phyloP scores from a whole-genome alignment of 2,329 filamentous ascomycete genomes.

The Diaporthe capsici region DNA sequence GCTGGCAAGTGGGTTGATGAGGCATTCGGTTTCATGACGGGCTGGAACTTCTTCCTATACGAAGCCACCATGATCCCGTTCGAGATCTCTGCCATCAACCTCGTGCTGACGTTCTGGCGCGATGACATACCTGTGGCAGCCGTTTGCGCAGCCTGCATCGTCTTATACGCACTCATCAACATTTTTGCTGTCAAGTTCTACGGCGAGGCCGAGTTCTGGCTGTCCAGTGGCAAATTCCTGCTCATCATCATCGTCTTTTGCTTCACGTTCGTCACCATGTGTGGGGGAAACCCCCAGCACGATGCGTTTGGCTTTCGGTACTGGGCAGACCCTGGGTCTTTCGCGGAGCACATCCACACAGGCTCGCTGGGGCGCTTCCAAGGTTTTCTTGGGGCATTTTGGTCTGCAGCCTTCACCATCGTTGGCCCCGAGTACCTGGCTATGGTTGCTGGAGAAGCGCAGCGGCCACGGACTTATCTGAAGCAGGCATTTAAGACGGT shows the following conservation, averaged over 20 bases:
- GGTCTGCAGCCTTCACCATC: slow-evolving; percentile 74
- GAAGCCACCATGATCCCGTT: slow-evolving; percentile 58
- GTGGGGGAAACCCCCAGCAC: slow-evolving; percentile 80
- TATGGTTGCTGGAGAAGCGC: slow-evolving; percentile 78
- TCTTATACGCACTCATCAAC: slow-evolving; percentile 70
- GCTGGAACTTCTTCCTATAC: slow-evolving; percentile 61
- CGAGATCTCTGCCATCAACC: slow-evolving; percentile 57
- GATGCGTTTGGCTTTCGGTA: slow-evolving; percentile 80
- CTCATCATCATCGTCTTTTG: slow-evolving; percentile 77
- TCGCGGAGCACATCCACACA: slow-evolving; percentile 71
- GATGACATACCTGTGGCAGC: slow-evolving; percentile 61
- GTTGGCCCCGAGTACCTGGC: slow-evolving; percentile 78
- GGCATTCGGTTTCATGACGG: slow-evolving; percentile 70
- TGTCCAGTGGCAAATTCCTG: slow-evolving; percentile 74
- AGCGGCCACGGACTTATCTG: slow-evolving; percentile 74
- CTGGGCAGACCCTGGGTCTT: slow-evolving; percentile 74
- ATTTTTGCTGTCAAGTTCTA: slow-evolving; percentile 76
- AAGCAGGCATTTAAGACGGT: slow-evolving; percentile 80
- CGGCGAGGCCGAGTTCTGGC: slow-evolving; percentile 81
- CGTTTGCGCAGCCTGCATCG: slow-evolving; percentile 69
- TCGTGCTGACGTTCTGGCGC: slow-evolving; percentile 63
- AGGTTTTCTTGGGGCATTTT: slow-evolving; percentile 77
- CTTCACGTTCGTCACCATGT: slow-evolving; percentile 84
- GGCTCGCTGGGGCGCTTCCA: slow-evolving; percentile 77
- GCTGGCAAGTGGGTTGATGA: slow-evolving; percentile 77